Evolutionary conservation across 2,329 filamentous ascomycete genomes (phyloP), one percentile per base, ranked within the genome.

Genomic region (Myotisia sp.): DNA sequence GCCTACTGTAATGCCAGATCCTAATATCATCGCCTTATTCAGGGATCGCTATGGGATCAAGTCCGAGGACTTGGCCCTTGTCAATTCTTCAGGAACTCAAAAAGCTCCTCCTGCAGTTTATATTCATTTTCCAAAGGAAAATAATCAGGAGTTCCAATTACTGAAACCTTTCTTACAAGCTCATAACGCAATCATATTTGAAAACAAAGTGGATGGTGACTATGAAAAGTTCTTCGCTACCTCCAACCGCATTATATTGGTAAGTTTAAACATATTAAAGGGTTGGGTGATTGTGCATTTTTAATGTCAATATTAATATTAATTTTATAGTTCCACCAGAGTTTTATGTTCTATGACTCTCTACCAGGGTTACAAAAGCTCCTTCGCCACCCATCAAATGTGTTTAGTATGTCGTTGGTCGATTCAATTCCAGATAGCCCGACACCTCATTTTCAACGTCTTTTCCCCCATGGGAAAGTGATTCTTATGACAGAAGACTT

Each of bases 401-500:
- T 58, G 23, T 63, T 58, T 52, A 52, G 42, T 7, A 44, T 57
- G 23, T 53, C 53, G 10, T 36, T 59, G 18, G 20, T 26, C 3
- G 38, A 33, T 4, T 49, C 47, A 5, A 44, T 58, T 4, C 34
- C 51, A 28, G 26, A 37, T 10, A 34, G 38, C 16, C n/a, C n/a
- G n/a, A n/a, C n/a, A n/a, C 37, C 42, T 3, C 42, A 56, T 29
- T 46, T 55, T 17, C 47, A 57, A 37, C 51, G 54, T 9, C 40
- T 63, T 4, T 62, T 63, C 19, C 53, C 54, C 5, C 41, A 50
- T 29, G 59, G 58, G 5, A 45, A 42, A 6, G 53, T 53, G 1
- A 49, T 60, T 17, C 47, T 64, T 5, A 39, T 64, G 10, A 60
- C 60, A 1, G 58, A 62, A 38, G 58, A 60, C 28, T 45, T 57